Base-by-base conservation (phyloP, 441 rosid species). In the Adansonia grandidieri region DNA sequence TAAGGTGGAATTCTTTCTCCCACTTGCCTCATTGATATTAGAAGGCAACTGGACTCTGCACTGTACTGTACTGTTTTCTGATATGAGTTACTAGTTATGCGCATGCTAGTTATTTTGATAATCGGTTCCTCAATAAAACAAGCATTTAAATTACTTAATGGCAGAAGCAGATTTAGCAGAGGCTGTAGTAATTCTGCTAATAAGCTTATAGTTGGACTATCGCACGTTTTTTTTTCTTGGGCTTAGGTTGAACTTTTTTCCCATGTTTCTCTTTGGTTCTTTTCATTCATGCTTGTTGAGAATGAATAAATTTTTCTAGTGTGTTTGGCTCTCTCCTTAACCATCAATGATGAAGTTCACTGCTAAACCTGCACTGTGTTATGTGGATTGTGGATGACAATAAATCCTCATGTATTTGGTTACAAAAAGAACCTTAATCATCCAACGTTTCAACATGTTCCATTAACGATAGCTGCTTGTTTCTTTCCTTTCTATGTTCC, bases 101-200 rank as follows among this genome's bases (percentile, higher is more conserved):
- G 13, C 8, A 6, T 69, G 42, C 15, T 40, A 10, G 17, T 67
- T 24, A 47, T 69, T 22, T 48, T 13, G 11, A 13, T 22, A 69
- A 9, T 60, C 6, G 14, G 11, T 22, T 60, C 40, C 15, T 1
- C 3, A 4, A 13, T 22, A 37, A 22, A 60, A 60, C 2, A 60
- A 69, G 48, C 57, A 69, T 69, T 69, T 51, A 69, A 48, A 48
- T 22, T 9, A 22, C 73, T 48, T 69, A 11, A 48, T 37, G 42
- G 42, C 42, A 0, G 42, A 37, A 37, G 5, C 42, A 37, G 42
- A 37, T 37, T 37, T 37, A 4, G 10, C 57, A 48, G 73, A 68
- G 54, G n/a, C 19, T 6, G 32, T 9, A 19, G 63, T 58, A 8
- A 58, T 58, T 61, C 7, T 61, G 8, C 65, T 61, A n/a, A 22